phyloP scores from a whole-genome alignment of 768 basidiomycete genomes.

The Mycena kentingensis region DNA sequence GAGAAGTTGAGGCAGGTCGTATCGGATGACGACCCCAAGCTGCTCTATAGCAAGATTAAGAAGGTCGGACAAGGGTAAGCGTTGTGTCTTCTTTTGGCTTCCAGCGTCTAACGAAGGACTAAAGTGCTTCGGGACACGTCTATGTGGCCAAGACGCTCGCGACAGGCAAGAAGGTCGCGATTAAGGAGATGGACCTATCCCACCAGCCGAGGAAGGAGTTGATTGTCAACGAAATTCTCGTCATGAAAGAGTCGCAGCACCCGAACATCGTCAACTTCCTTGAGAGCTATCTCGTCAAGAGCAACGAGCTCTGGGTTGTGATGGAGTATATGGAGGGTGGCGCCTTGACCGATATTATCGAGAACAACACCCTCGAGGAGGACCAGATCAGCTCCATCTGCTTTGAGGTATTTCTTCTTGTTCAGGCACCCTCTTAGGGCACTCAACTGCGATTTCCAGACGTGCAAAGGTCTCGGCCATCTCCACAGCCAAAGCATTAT shows the following conservation, averaged over 20 bases:
- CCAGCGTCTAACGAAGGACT: slow-evolving; percentile 11
- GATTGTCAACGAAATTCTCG: slow-evolving; percentile 96
- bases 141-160: slow-evolving; percentile 92
- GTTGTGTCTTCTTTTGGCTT: slow-evolving; percentile 7
- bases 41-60: slow-evolving; percentile 93
- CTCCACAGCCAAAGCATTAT: slow-evolving; percentile 93
- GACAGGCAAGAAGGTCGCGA: slow-evolving; percentile 87
- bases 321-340: slow-evolving; percentile 99
- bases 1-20: slow-evolving; percentile 93
- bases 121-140: slow-evolving; percentile 94
- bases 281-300: slow-evolving; percentile 87
- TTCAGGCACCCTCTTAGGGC: background rate
- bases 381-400: slow-evolving; percentile 93
- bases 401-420: slow-evolving; percentile 67
- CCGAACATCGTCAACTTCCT: slow-evolving; percentile 97
- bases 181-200: slow-evolving; percentile 97
- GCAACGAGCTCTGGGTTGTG: slow-evolving; percentile 91
- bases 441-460: slow-evolving; percentile 47
- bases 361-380: slow-evolving; percentile 93
- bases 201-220: slow-evolving; percentile 96
- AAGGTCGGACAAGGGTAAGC: slow-evolving; percentile 98
- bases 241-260: slow-evolving; percentile 98
- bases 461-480: slow-evolving; percentile 93
- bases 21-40: slow-evolving; percentile 81
- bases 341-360: slow-evolving; percentile 95